Evolutionary conservation across 1,284 basidiomycete species (phyloP).

Genomic region (Puccinia coronata): DNA sequence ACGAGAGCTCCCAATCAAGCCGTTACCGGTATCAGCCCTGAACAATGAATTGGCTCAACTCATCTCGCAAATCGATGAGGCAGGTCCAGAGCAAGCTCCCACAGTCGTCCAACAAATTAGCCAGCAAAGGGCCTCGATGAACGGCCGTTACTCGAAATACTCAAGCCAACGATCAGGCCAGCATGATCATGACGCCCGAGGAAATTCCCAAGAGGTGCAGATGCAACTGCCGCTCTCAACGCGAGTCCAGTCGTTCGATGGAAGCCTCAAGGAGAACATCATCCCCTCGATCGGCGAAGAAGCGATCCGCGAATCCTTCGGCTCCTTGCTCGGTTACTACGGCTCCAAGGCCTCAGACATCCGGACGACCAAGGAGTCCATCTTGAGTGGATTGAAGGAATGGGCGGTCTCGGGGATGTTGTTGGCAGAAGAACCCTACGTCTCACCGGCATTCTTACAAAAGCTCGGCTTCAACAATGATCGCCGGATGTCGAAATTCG

Average conservation of each 20-base stretch:
- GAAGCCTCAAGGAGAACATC: slow-evolving; percentile 58
- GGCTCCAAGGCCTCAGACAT: slow-evolving; percentile 65
- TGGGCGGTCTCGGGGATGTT: slow-evolving; percentile 69
- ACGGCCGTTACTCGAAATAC: slow-evolving; percentile 20
- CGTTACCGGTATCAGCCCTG: slow-evolving; percentile 65
- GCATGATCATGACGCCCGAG: neutral
- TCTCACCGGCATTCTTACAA: slow-evolving; percentile 63
- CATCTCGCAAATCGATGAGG: slow-evolving; percentile 64
- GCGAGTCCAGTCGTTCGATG: slow-evolving; percentile 59
- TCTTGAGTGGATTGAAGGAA: slow-evolving; percentile 68
- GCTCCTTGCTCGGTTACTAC: slow-evolving; percentile 77
- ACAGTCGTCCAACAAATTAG: slow-evolving; percentile 41
- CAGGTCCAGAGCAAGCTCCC: slow-evolving; percentile 58
- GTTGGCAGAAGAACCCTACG: slow-evolving; percentile 63
- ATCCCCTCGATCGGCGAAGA: slow-evolving; percentile 64
- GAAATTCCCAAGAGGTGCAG: neutral
- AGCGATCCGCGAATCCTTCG: slow-evolving; percentile 69
- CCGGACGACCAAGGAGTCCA: slow-evolving; percentile 62
- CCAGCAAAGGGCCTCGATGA: slow-evolving; percentile 31
- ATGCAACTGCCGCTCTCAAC: slow-evolving; percentile 52
- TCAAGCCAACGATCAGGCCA: neutral
- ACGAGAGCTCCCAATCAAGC: slow-evolving; percentile 71
- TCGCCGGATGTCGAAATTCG: neutral
- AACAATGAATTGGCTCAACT: slow-evolving; percentile 64
- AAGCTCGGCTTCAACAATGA: slow-evolving; percentile 58